Evolutionary conservation across 139 green algal species (phyloP).

Genomic region (Zygnema cylindricum): DNA sequence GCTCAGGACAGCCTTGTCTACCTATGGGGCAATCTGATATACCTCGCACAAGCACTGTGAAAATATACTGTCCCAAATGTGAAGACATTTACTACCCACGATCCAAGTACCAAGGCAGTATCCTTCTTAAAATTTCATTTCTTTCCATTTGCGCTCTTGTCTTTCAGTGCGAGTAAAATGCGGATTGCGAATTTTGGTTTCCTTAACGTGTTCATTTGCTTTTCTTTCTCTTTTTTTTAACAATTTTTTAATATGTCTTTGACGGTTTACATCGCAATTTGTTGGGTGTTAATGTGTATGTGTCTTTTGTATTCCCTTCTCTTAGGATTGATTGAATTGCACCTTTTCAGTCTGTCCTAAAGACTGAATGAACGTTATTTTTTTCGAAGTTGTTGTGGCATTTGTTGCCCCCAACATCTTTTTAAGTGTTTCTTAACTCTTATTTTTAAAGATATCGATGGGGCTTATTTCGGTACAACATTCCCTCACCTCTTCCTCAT

Average conservation of each 20-base stretch:
- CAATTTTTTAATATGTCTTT: not conserved
- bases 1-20: slow-evolving; percentile 88
- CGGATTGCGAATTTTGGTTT: too few relatives aligned
- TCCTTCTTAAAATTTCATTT: slow-evolving; percentile 44
- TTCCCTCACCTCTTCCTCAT: slow-evolving; percentile 95
- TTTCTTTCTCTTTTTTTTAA: not conserved
- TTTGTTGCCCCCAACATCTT: not conserved
- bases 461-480: slow-evolving; percentile 96
- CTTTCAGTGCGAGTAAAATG: not conserved
- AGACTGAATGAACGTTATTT: too few relatives aligned
- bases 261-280: not conserved
- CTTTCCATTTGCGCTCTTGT: not conserved
- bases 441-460: slow-evolving; percentile 73
- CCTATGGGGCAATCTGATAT: slow-evolving; percentile 89
- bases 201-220: too few relatives aligned
- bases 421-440: not conserved
- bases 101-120: slow-evolving; percentile 82
- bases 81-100: slow-evolving; percentile 93
- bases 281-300: too few relatives aligned
- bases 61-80: slow-evolving; percentile 92
- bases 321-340: too few relatives aligned
- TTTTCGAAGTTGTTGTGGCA: not conserved
- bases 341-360: too few relatives aligned
- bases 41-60: slow-evolving; percentile 84
- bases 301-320: too few relatives aligned